These are phyloP conservation scores for Diplodia corticola DNA, from an alignment of 2,329 filamentous ascomycete genomes.

Conservation along the genomic window DNA sequence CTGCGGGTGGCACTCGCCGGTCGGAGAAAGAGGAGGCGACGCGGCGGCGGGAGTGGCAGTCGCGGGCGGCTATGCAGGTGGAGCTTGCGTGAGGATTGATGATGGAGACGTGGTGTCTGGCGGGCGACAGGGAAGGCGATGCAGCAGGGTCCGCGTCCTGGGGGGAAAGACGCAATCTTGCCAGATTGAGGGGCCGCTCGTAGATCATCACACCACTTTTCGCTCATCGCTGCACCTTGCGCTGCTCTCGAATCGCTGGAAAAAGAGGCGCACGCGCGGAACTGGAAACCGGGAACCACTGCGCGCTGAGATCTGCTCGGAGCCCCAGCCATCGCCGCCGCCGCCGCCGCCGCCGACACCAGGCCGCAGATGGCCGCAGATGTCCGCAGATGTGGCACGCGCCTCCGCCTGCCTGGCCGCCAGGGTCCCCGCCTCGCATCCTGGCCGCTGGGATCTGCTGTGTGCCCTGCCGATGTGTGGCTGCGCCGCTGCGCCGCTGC, in stretches of 20 bases:
- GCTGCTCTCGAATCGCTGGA: constrained; percentile 17
- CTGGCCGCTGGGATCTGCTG: constrained; percentile 8
- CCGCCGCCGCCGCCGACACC: neutral
- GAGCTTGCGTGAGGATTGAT: neutral
- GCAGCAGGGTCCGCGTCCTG: neutral
- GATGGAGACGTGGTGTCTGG: neutral
- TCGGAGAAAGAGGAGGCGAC: neutral
- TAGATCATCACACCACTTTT: constrained; percentile 22
- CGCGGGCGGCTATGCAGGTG: constrained; percentile 8
- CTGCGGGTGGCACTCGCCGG: too few species aligned
- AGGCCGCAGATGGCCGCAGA: too few species aligned
- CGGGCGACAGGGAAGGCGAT: constrained; percentile 1
- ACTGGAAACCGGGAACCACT: constrained; percentile 18
- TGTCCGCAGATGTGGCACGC: constrained; percentile 16
- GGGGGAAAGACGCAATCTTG: constrained; percentile 20
- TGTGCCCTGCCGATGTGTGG: neutral
- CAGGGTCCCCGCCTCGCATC: constrained; percentile 1
- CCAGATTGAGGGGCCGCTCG: constrained; percentile 18
- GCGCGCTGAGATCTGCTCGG: constrained; percentile 6
- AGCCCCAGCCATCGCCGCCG: constrained; percentile 11
- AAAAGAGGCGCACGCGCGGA: constrained; percentile 18
- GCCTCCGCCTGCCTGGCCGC: neutral
- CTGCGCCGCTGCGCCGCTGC: neutral
- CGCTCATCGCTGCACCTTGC: constrained; percentile 11
- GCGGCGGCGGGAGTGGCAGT: constrained; percentile 9